Conservation (phyloP, 1,284 basidiomycete genomes). For the Austroboletus niveus region DNA sequence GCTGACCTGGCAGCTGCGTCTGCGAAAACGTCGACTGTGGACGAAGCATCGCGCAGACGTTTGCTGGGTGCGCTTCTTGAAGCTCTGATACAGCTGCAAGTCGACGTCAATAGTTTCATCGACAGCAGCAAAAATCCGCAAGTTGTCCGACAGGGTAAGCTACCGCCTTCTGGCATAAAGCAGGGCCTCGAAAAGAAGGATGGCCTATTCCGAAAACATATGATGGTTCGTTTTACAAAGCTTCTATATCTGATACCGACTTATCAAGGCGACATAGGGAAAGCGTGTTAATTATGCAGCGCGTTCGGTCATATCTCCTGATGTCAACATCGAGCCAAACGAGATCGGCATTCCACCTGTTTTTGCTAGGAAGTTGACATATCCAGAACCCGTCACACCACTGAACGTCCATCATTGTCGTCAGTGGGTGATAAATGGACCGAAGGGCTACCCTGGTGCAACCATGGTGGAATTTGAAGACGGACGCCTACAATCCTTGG, state of each 20-base stretch:
- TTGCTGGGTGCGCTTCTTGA: constrained; percentile 78
- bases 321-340: constrained; percentile 99
- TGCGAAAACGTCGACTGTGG: constrained; percentile 54
- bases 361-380: constrained; percentile 96
- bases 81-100: constrained; percentile 85
- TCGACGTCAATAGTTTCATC: constrained; percentile 96
- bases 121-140: constrained; percentile 96
- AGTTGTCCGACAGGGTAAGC: constrained; percentile 80
- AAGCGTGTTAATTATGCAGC: constrained; percentile 99
- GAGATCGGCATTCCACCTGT: constrained; percentile 99
- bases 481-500: constrained; percentile 81
- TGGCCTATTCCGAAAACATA: constrained; percentile 96
- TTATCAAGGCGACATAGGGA: constrained; percentile 54
- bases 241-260: constrained; percentile 1
- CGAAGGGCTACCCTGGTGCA: constrained; percentile 89
- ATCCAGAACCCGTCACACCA: constrained; percentile 94
- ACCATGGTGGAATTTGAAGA: constrained; percentile 96
- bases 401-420: constrained; percentile 90
- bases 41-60: constrained; percentile 56
- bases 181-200: constrained; percentile 99
- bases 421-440: constrained; percentile 90
- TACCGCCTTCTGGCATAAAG: constrained; percentile 95
- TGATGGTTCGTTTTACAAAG: constrained; percentile 74
- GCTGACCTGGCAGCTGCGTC: constrained; percentile 62
- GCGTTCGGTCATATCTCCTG: constrained; percentile 98